Conservation (phyloP, 1,139 yeast species). For the Pichia sp. region DNA sequence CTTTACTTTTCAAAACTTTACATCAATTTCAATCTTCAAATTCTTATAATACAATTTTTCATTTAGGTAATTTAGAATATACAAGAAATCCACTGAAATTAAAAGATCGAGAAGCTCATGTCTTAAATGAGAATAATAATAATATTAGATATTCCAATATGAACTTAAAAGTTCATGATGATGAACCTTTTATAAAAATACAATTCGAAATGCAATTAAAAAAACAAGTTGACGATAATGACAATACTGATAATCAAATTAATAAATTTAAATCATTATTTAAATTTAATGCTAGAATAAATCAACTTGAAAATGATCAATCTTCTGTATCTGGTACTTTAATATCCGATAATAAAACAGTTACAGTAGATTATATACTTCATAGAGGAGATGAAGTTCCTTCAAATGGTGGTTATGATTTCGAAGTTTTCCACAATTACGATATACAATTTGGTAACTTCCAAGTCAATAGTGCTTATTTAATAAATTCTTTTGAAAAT, state of each 20-base stretch:
- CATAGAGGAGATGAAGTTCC: constrained; percentile 22
- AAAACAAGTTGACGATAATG: background rate
- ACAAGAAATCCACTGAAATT: constrained; percentile 20
- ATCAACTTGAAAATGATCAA: background rate
- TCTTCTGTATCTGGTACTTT: constrained; percentile 8
- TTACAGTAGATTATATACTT: constrained; percentile 17
- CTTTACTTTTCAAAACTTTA: background rate
- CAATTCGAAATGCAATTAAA: constrained; percentile 19
- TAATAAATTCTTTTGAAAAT: constrained; percentile 15
- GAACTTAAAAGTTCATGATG: constrained; percentile 24
- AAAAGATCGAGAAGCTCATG: background rate
- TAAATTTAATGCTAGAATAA: constrained; percentile 10
- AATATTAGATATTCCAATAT: constrained; percentile 1
- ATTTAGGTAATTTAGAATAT: constrained; percentile 19
- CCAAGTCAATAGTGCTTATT: constrained; percentile 19
- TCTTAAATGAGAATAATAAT: background rate
- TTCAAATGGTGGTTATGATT: constrained; percentile 26
- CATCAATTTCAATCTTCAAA: background rate
- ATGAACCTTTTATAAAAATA: constrained; percentile 21
- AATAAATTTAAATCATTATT: constrained; percentile 3
- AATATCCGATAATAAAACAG: constrained; percentile 10
- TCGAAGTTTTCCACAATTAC: constrained; percentile 22
- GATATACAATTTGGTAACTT: constrained; percentile 19
- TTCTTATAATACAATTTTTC: constrained; percentile 15
- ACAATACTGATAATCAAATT: too few relatives aligned